Conservation (phyloP, 2,329 filamentous ascomycete species). For the Colletotrichum kahawae region DNA sequence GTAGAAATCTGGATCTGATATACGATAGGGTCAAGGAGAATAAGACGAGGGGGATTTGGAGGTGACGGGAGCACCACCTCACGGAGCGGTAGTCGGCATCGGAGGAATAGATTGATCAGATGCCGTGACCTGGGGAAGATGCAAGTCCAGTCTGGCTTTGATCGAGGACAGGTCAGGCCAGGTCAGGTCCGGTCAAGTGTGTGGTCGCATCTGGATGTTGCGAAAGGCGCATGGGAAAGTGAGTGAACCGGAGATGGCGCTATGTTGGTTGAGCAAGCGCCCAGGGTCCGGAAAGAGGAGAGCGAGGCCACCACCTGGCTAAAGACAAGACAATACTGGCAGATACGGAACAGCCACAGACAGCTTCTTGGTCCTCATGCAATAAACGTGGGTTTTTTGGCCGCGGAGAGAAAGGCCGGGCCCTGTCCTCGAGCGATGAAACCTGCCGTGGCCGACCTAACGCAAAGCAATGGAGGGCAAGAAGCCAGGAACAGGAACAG, state of each 20-base stretch:
- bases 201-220: not conserved
- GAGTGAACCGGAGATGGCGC: not conserved
- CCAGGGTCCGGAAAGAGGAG: not conserved
- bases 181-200: not conserved
- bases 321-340: not conserved
- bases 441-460: not conserved
- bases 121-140: not conserved
- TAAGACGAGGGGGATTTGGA: not conserved
- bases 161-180: not conserved
- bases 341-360: not conserved
- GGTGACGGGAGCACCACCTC: not conserved
- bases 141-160: not conserved
- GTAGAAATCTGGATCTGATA: not conserved
- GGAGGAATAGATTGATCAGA: not conserved
- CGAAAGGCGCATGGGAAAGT: not conserved
- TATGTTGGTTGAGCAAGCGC: not conserved
- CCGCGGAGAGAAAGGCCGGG: not conserved
- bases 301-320: not conserved
- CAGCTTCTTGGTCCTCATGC: not conserved
- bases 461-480: not conserved
- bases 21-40: not conserved
- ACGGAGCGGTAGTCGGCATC: not conserved
- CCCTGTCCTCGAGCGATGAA: not conserved
- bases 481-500: not conserved
- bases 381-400: not conserved